phyloP scores from a whole-genome alignment of 2,329 filamentous ascomycete genomes.

The Aspergillus neotritici region DNA sequence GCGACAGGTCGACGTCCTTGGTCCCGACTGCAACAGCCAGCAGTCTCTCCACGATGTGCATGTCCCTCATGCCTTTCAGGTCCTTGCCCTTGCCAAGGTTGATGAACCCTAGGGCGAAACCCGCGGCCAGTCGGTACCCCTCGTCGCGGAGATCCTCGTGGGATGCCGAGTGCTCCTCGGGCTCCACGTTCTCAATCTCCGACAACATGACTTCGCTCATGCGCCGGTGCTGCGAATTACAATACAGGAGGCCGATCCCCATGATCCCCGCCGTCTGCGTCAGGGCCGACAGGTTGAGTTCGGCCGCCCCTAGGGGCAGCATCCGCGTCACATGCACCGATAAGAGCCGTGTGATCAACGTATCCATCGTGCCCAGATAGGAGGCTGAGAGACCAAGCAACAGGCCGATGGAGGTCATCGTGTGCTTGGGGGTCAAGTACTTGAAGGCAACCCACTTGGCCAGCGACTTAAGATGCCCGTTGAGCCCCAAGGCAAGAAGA shows the following conservation, averaged over 20 bases:
- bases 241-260: slow-evolving; percentile 93
- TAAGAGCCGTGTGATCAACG: slow-evolving; percentile 81
- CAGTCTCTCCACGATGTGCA: slow-evolving; percentile 84
- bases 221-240: slow-evolving; percentile 87
- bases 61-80: slow-evolving; percentile 82
- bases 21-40: slow-evolving; percentile 79
- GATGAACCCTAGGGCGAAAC: slow-evolving; percentile 88
- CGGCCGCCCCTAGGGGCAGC: slow-evolving; percentile 84
- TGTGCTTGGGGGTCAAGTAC: slow-evolving; percentile 97
- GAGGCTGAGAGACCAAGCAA: slow-evolving; percentile 87
- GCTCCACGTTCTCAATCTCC: slow-evolving; percentile 83
- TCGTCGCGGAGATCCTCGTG: slow-evolving; percentile 83
- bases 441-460: slow-evolving; percentile 99
- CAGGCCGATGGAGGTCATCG: slow-evolving; percentile 97
- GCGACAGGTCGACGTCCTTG: slow-evolving; percentile 86
- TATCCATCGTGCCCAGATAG: slow-evolving; percentile 96
- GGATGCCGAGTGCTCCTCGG: slow-evolving; percentile 61
- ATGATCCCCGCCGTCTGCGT: slow-evolving; percentile 96
- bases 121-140: slow-evolving; percentile 91
- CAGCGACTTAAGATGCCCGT: slow-evolving; percentile 87
- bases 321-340: slow-evolving; percentile 96
- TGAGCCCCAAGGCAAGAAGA: slow-evolving; percentile 80
- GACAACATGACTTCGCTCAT: slow-evolving; percentile 99
- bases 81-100: slow-evolving; percentile 89
- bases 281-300: slow-evolving; percentile 84